These are phyloP conservation scores for Blastocystis sp. DNA, from an alignment of 352 stramenopile genomes.

Conservation along the genomic window DNA sequence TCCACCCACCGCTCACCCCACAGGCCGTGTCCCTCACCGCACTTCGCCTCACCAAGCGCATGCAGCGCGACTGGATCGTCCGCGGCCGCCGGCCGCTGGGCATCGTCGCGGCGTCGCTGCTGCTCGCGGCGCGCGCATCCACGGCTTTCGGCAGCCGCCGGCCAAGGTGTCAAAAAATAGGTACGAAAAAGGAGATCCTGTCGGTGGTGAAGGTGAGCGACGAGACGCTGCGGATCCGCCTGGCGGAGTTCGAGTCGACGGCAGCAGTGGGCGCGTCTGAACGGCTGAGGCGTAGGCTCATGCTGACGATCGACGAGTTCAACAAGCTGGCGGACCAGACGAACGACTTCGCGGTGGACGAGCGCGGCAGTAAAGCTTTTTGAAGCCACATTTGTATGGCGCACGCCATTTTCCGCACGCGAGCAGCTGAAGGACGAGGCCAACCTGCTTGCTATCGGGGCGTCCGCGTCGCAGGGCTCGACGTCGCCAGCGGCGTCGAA, in stretches of 20 bases:
- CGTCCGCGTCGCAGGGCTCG: conserved; percentile 74
- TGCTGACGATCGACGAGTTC: conserved; percentile 91
- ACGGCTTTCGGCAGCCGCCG: conserved; percentile 85
- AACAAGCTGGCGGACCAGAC: conserved; percentile 81
- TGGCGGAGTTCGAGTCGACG: conserved; percentile 93
- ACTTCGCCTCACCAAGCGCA: conserved; percentile 88
- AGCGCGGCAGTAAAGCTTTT: too few species aligned
- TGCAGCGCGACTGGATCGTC: conserved; percentile 99
- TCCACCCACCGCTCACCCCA: conserved; percentile 70
- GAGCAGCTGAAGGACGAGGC: conserved; percentile 83
- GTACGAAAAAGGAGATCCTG: conserved; percentile 78
- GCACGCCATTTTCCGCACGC: too few species aligned
- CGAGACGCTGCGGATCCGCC: conserved; percentile 87
- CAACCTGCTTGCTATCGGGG: conserved; percentile 84
- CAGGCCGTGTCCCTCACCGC: conserved; percentile 89
- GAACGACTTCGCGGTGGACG: conserved; percentile 67
- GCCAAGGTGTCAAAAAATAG: conserved; percentile 75
- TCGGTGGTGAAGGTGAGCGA: conserved; percentile 91
- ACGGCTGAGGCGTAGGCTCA: conserved; percentile 78
- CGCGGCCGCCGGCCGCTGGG: conserved; percentile 89
- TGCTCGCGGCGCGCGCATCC: conserved; percentile 91
- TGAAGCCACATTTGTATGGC: too few species aligned
- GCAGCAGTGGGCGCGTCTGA: neutral
- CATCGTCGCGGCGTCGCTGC: conserved; percentile 90
- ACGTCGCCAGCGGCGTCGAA: conserved; percentile 73